Conservation (phyloP, 768 basidiomycete genomes). For the Boletales sp. region DNA sequence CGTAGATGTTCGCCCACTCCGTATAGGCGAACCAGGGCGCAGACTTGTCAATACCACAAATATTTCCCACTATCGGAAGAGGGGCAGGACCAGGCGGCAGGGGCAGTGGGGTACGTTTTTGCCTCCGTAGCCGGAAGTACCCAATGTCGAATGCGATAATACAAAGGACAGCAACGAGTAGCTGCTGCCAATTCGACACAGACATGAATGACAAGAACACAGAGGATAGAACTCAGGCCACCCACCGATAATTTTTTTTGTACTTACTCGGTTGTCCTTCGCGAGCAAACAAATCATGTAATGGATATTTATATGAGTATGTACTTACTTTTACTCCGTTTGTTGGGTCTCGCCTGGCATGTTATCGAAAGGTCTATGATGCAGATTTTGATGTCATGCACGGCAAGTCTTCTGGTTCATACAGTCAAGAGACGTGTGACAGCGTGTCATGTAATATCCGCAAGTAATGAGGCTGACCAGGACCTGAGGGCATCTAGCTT, state of each 20-base stretch:
- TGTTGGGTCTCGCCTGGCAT: no score
- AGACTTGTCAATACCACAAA: slow-evolving; percentile 8
- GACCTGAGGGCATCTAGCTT: no score
- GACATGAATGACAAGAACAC: background rate
- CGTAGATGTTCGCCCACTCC: slow-evolving; percentile 17
- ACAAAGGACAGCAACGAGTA: slow-evolving; percentile 9
- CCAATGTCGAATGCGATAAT: slow-evolving; percentile 2
- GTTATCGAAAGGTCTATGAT: no score
- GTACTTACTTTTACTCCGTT: no score
- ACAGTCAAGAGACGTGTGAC: no score
- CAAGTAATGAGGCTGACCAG: no score
- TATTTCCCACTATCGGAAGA: slow-evolving; percentile 18
- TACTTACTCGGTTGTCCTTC: background rate
- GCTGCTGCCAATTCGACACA: slow-evolving; percentile 6
- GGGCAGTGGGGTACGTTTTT: slow-evolving; percentile 2
- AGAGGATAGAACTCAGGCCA: background rate
- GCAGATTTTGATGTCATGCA: no score
- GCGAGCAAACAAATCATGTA: background rate
- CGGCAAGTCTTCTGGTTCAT: no score
- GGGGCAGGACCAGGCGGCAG: slow-evolving; percentile 21
- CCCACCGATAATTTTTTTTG: slow-evolving; percentile 1
- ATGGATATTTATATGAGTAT: no score
- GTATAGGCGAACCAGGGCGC: slow-evolving; percentile 20
- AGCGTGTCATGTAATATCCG: no score
- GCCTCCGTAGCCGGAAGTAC: slow-evolving; percentile 1